Percentiles rank a stretch among this genome's conserved stretches.
Evolutionary conservation across 305 asterid species (phyloP).

Genomic region (Plantago coronopus): DNA sequence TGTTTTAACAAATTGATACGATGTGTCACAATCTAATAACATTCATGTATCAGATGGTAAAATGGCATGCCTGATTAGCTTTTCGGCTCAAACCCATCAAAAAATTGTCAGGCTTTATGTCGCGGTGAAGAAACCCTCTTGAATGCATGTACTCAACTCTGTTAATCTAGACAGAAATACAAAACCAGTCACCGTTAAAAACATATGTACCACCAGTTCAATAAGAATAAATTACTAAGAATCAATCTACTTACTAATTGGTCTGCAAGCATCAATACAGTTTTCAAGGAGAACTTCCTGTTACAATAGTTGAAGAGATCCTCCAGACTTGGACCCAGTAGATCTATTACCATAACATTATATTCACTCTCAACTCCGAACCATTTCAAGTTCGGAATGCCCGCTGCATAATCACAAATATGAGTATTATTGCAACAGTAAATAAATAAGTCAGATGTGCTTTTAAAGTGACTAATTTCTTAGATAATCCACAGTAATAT

Average conservation of each 20-base stretch:
- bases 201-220: constrained; percentile 17
- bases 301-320: constrained; percentile 58
- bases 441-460: constrained; percentile 6
- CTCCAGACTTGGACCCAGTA: constrained; percentile 64
- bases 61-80: constrained; percentile 53
- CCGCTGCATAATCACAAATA: constrained; percentile 33
- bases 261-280: constrained; percentile 62
- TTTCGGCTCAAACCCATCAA: constrained; percentile 70
- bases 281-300: constrained; percentile 55
- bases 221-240: constrained; percentile 6
- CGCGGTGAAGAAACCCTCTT: constrained; percentile 65
- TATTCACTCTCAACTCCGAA: constrained; percentile 48
- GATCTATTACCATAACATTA: constrained; percentile 52
- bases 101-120: constrained; percentile 62
- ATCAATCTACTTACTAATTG: constrained; percentile 42
- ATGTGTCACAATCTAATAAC: no score
- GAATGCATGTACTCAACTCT: constrained; percentile 58
- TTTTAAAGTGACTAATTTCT: constrained; percentile 5
- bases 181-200: constrained; percentile 10
- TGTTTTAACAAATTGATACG: no score
- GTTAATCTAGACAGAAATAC: constrained; percentile 35
- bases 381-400: constrained; percentile 57
- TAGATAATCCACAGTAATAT: background rate
- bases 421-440: constrained; percentile 14
- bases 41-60: constrained; percentile 2